These are phyloP conservation scores for Priceomyces haplophilus DNA, from an alignment of 805 yeast species.

Conservation along the genomic window DNA sequence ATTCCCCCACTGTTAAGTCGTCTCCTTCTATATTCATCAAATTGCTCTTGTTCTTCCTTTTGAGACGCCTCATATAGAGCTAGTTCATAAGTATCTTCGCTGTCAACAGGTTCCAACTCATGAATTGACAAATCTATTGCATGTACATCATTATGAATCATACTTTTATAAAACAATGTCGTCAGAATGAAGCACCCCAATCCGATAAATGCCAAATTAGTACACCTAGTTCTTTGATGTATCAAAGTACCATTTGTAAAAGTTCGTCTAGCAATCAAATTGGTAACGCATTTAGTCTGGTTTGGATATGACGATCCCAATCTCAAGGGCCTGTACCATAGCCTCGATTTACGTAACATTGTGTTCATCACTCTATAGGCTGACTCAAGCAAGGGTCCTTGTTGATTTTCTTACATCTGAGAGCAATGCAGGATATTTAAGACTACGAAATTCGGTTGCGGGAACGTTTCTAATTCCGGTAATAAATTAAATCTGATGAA, in stretches of 20 bases:
- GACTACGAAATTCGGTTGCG: too few relatives aligned
- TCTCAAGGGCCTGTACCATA: background rate
- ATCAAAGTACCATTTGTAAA: background rate
- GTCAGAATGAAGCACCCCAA: conserved; percentile 5
- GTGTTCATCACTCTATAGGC: background rate
- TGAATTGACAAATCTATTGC: conserved; percentile 34
- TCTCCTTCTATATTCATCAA: conserved; percentile 28
- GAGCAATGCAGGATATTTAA: too few relatives aligned
- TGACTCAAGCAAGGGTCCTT: background rate
- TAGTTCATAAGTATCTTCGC: conserved; percentile 66
- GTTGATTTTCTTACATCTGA: background rate
- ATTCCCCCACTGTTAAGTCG: conserved; percentile 18
- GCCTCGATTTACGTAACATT: background rate
- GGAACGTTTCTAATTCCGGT: too few relatives aligned
- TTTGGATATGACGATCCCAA: background rate
- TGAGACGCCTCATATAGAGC: conserved; percentile 63
- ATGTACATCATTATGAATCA: conserved; percentile 26
- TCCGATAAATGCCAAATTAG: conserved; percentile 7
- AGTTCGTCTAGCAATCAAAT: background rate
- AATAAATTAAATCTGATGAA: background rate
- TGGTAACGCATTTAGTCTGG: background rate
- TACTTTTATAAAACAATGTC: conserved; percentile 1
- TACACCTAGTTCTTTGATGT: background rate
- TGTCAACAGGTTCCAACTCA: conserved; percentile 41
- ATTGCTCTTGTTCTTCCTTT: conserved; percentile 45